Evolutionary conservation across 1,284 basidiomycete species (phyloP).

Genomic region (Cryptococcus wingfieldii): DNA sequence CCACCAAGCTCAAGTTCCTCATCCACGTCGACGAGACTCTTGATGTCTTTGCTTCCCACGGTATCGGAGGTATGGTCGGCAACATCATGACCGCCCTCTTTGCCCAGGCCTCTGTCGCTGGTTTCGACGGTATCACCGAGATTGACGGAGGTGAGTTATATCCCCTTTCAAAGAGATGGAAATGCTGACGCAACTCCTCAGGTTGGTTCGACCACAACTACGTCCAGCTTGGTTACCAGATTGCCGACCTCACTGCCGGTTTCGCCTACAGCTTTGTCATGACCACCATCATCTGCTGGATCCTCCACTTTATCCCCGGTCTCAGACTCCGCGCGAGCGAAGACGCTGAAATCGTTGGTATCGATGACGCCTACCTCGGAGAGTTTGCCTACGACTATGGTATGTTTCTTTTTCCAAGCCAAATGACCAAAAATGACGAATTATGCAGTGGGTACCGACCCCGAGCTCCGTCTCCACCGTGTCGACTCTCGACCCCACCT

Average conservation of each 20-base stretch:
- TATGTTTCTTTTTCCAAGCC: conserved; percentile 37
- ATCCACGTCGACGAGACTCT: conserved; percentile 64
- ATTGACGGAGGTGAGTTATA: conserved; percentile 84
- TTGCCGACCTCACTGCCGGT: conserved; percentile 67
- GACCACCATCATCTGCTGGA: conserved; percentile 82
- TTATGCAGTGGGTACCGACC: conserved; percentile 53
- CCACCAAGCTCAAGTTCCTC: conserved; percentile 77
- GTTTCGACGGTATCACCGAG: conserved; percentile 68
- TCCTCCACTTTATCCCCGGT: conserved; percentile 88
- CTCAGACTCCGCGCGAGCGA: conserved; percentile 72
- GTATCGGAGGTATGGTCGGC: conserved; percentile 80
- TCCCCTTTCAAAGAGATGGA: neutral
- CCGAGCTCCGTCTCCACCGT: conserved; percentile 52
- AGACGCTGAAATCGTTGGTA: conserved; percentile 83
- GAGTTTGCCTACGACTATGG: conserved; percentile 92
- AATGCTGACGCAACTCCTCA: neutral
- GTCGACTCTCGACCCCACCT: conserved; percentile 30
- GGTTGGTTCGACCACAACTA: conserved; percentile 55
- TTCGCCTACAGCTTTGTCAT: conserved; percentile 71
- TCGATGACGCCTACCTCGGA: conserved; percentile 91
- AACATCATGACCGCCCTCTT: conserved; percentile 67
- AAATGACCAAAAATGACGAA: neutral
- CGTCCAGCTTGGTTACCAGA: conserved; percentile 65
- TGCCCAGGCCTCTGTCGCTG: conserved; percentile 77
- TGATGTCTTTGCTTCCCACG: conserved; percentile 81